Percentiles rank a stretch among this genome's conserved stretches.
Evolutionary conservation across 2,329 filamentous ascomycete species (phyloP).

Genomic region (Fusarium oligoseptatum): DNA sequence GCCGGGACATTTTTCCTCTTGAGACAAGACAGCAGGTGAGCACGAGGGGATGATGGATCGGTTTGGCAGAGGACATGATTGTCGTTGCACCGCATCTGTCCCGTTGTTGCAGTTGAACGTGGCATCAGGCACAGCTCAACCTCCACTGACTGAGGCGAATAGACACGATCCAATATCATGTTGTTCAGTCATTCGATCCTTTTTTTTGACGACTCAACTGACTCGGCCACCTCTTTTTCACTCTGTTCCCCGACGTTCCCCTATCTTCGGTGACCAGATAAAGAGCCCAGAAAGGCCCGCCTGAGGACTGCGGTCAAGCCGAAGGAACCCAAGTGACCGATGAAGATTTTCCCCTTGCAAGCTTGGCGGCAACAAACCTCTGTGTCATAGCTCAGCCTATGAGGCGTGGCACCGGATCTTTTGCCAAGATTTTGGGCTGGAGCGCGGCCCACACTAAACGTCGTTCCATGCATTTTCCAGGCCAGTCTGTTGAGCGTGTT

Average conservation of each 20-base stretch:
- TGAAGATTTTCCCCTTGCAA: constrained; percentile 2
- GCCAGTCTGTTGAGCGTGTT: not conserved
- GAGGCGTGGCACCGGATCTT: constrained; percentile 10
- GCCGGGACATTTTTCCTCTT: not conserved
- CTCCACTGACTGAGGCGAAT: not conserved
- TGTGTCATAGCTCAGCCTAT: constrained; percentile 17
- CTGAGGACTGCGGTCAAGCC: not conserved
- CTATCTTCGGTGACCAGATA: constrained; percentile 4
- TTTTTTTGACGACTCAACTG: not conserved
- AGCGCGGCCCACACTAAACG: constrained; percentile 31
- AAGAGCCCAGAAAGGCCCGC: constrained; percentile 8
- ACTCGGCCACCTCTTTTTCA: constrained; percentile 1
- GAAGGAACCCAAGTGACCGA: constrained; percentile 10
- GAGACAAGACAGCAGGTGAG: not conserved
- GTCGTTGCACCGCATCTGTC: constrained; percentile 1
- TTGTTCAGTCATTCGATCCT: not conserved
- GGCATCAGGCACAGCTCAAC: constrained; percentile 7
- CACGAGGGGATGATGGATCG: not conserved
- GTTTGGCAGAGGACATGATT: not conserved
- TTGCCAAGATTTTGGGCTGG: constrained; percentile 35
- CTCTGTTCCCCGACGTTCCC: constrained; percentile 1
- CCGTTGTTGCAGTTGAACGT: not conserved
- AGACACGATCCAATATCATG: not conserved
- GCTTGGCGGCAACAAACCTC: constrained; percentile 22
- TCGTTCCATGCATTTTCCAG: constrained; percentile 34